Percentiles rank a stretch among this genome's conserved stretches.
phyloP scores from a whole-genome alignment of 78 protist species.

The Dictyostelium brefeldianum region DNA sequence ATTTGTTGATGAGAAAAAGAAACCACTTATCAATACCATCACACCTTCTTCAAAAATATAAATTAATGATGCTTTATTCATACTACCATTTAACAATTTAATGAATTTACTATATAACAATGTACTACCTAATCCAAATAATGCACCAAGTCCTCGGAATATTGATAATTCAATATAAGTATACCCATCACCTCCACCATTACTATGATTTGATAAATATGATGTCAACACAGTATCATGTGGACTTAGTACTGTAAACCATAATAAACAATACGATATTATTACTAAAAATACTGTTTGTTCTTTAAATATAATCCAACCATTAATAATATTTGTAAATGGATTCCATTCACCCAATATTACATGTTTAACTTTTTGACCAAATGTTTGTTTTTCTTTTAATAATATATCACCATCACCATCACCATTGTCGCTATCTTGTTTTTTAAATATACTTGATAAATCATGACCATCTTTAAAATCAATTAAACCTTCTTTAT shows the following conservation, averaged over 20 bases:
- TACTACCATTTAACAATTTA: background rate
- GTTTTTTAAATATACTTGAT: no score
- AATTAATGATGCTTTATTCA: background rate
- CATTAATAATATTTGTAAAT: constrained; percentile 44
- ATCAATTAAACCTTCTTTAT: background rate
- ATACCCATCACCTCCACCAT: background rate
- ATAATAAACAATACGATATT: constrained; percentile 22
- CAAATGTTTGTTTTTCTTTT: background rate
- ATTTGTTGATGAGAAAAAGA: background rate
- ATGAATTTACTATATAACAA: background rate
- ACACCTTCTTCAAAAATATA: constrained; percentile 32
- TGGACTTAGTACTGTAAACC: constrained; percentile 62
- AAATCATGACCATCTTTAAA: background rate
- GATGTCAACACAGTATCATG: constrained; percentile 63
- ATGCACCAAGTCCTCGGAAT: constrained; percentile 50
- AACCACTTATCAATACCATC: constrained; percentile 1
- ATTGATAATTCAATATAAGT: background rate
- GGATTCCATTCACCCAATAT: constrained; percentile 51
- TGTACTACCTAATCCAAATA: constrained; percentile 31
- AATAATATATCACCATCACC: no score
- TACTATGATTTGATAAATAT: constrained; percentile 3
- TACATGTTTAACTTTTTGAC: background rate
- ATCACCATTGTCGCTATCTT: background rate
- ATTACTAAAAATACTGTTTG: constrained; percentile 19
- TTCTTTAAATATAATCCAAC: constrained; percentile 35